Percentiles rank a stretch among this genome's conserved stretches.
These are phyloP conservation scores for Phytophthora cactorum DNA, from an alignment of 352 stramenopile species.

Conservation along the genomic window DNA sequence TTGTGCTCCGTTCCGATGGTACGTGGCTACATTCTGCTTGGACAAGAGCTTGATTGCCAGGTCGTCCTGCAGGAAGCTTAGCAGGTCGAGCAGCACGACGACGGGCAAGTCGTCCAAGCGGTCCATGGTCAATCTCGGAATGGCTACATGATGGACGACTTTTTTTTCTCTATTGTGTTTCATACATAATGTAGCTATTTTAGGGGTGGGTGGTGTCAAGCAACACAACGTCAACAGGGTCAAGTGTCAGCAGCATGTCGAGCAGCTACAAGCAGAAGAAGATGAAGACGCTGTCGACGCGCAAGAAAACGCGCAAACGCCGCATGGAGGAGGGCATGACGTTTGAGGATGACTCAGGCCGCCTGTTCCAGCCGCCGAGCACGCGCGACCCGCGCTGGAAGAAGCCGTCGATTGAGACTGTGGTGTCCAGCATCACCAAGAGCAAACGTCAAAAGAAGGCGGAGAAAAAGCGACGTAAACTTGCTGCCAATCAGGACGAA, in stretches of 20 bases:
- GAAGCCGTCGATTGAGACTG: slow-evolving; percentile 52
- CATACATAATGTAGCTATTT: slow-evolving; percentile 21
- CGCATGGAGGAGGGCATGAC: slow-evolving; percentile 63
- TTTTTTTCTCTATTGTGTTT: not conserved
- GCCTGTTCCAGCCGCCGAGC: slow-evolving; percentile 76
- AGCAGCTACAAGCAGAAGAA: slow-evolving; percentile 90
- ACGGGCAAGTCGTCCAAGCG: too few relatives aligned
- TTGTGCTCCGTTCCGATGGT: not conserved
- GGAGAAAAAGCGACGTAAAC: slow-evolving; percentile 49
- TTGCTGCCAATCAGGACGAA: slow-evolving; percentile 24
- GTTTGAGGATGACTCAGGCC: slow-evolving; percentile 70
- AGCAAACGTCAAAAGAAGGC: slow-evolving; percentile 41
- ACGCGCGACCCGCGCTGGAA: slow-evolving; percentile 77
- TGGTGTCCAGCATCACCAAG: slow-evolving; percentile 45
- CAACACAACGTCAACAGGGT: not conserved
- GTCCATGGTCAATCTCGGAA: slow-evolving; percentile 15
- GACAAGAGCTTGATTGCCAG: not conserved
- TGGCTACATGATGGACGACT: slow-evolving; percentile 11
- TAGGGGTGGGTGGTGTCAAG: slow-evolving; percentile 8
- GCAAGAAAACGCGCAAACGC: slow-evolving; percentile 84
- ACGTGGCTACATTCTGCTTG: not conserved
- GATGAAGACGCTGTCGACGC: slow-evolving; percentile 77
- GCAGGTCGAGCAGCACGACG: not conserved
- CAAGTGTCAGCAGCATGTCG: slow-evolving; percentile 47
- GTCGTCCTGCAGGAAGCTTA: not conserved